These are phyloP conservation scores for Psilocybe subaeruginosa DNA, from an alignment of 768 basidiomycete species.

Conservation along the genomic window DNA sequence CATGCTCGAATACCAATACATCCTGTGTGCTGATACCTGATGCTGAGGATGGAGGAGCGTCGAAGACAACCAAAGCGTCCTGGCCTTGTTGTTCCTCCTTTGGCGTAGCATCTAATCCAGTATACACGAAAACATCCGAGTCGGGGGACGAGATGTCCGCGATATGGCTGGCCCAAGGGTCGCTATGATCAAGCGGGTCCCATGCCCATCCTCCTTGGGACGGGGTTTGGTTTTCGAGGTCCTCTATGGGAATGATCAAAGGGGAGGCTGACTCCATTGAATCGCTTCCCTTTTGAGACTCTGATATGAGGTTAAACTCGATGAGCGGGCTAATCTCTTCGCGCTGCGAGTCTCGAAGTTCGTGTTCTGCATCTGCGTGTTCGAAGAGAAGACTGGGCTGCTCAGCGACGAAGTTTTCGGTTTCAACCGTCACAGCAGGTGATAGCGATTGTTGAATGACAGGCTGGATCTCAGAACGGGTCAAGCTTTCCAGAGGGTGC, in stretches of 20 bases:
- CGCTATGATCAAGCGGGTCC: conserved; percentile 2
- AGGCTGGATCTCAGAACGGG: neutral
- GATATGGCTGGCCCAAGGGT: conserved; percentile 14
- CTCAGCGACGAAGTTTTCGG: neutral
- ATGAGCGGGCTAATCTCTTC: neutral
- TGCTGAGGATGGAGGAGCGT: neutral
- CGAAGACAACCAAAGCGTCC: conserved; percentile 5
- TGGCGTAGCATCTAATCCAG: neutral
- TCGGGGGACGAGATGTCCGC: neutral
- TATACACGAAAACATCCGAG: conserved; percentile 14
- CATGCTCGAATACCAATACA: neutral
- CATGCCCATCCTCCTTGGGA: conserved; percentile 4
- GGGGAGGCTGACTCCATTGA: neutral
- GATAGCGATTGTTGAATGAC: neutral
- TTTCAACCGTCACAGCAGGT: neutral
- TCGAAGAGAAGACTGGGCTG: neutral
- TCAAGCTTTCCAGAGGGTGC: conserved; percentile 7
- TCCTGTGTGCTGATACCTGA: neutral
- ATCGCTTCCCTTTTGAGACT: neutral
- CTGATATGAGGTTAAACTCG: neutral
- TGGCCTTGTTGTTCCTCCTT: neutral
- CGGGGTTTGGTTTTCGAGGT: neutral
- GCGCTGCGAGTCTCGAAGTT: neutral
- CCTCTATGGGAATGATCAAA: neutral
- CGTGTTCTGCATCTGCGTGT: neutral